Percentiles rank a stretch among this genome's conserved stretches.
Evolutionary conservation across 2,329 filamentous ascomycete genomes (phyloP).

Genomic region (Exophiala viscosa): DNA sequence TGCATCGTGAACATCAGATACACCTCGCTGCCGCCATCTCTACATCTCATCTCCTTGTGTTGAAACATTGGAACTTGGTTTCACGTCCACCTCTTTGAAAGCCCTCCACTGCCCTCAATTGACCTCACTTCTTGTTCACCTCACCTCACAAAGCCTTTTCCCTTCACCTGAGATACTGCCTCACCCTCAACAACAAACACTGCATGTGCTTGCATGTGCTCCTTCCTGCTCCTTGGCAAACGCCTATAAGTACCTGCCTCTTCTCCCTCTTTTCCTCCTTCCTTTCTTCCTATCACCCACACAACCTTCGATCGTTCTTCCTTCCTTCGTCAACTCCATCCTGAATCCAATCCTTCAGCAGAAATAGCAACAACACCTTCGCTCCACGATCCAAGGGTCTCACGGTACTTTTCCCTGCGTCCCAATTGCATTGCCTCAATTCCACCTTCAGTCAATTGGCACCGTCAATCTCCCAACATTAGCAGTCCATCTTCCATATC

Average conservation of each 20-base stretch:
- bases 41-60: no score
- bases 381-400: background rate
- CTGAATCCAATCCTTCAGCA: background rate
- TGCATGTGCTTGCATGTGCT: background rate
- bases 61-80: no score
- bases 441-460: no score
- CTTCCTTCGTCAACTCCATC: background rate
- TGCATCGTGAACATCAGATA: no score
- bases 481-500: no score
- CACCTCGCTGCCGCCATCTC: no score
- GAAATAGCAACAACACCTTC: background rate
- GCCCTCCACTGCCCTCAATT: no score
- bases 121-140: background rate
- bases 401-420: no score
- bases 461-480: no score
- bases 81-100: no score
- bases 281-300: background rate
- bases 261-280: background rate
- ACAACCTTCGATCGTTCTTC: background rate
- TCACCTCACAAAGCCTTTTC: background rate
- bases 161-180: background rate
- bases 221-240: background rate
- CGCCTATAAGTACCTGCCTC: no score
- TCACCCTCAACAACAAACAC: background rate
- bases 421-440: no score